A percentile compares a stretch with the other conserved stretches of the same genome.
Evolutionary conservation across 2,329 filamentous ascomycete genomes (phyloP).

Genomic region (Cadophora gregata): DNA sequence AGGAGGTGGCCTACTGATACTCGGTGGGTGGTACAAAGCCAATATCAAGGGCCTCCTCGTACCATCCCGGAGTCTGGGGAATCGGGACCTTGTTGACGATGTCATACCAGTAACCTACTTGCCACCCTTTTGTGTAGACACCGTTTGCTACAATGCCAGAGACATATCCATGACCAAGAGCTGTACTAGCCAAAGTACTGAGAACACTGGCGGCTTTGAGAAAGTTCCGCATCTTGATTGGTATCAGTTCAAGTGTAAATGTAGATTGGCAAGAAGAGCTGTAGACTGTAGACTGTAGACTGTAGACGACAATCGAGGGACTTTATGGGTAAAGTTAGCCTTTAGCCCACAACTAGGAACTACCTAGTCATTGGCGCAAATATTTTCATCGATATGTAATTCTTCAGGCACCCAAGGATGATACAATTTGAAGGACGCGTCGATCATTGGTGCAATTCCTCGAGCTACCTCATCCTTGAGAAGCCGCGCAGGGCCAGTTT

Average conservation of each 20-base stretch:
- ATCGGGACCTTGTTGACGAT: slow-evolving; percentile 24
- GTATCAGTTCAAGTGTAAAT: neutral
- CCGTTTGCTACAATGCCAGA: slow-evolving; percentile 53
- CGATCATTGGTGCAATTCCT: neutral
- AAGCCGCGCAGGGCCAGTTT: neutral
- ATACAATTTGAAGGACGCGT: neutral
- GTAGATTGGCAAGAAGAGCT: neutral
- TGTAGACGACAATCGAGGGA: neutral
- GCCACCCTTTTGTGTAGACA: slow-evolving; percentile 39
- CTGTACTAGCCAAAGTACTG: slow-evolving; percentile 1
- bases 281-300: neutral
- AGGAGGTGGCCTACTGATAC: slow-evolving; percentile 45
- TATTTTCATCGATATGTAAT: neutral
- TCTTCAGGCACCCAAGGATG: neutral
- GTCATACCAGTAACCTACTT: slow-evolving; percentile 42
- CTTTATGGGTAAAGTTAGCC: neutral
- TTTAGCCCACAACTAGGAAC: neutral
- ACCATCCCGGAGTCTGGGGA: slow-evolving; percentile 48
- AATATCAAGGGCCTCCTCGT: slow-evolving; percentile 53
- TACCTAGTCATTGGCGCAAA: neutral
- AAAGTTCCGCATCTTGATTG: neutral
- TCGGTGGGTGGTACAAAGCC: slow-evolving; percentile 55
- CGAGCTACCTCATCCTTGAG: neutral
- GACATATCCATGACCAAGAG: slow-evolving; percentile 49
- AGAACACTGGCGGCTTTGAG: neutral